These are phyloP conservation scores for Aspergillus sclerotialis DNA, from an alignment of 2,329 filamentous ascomycete genomes.

Conservation along the genomic window DNA sequence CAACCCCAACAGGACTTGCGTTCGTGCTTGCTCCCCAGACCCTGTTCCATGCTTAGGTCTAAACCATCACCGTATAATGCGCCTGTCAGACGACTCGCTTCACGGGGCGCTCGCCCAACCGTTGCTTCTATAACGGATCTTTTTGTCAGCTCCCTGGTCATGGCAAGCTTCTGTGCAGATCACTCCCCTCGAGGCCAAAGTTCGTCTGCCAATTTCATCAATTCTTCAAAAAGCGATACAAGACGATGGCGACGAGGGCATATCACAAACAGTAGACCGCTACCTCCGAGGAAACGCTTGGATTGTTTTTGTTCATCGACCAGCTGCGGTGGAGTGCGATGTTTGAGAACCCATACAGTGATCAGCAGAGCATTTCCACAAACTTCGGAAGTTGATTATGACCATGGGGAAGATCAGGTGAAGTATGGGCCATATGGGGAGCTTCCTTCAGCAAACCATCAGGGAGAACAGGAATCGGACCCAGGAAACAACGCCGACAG, in stretches of 20 bases:
- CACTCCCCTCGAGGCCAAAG: constrained; percentile 35
- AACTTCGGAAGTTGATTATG: constrained; percentile 13
- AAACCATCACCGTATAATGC: constrained; percentile 16
- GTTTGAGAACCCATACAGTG: constrained; percentile 18
- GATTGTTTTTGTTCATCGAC: constrained; percentile 12
- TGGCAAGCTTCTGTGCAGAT: constrained; percentile 45
- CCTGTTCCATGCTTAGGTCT: constrained; percentile 23
- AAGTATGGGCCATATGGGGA: constrained; percentile 1
- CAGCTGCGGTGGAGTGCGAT: constrained; percentile 9
- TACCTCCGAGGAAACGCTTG: constrained; percentile 12
- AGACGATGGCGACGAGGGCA: constrained; percentile 12
- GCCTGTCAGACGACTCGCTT: constrained; percentile 21
- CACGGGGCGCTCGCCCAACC: constrained; percentile 21
- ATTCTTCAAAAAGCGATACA: constrained; percentile 11
- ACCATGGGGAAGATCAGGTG: constrained; percentile 8
- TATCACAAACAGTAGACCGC: constrained; percentile 8
- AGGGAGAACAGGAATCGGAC: not conserved
- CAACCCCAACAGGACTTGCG: constrained; percentile 39
- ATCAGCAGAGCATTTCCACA: constrained; percentile 19
- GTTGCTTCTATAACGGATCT: constrained; percentile 41
- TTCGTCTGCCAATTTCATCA: constrained; percentile 18
- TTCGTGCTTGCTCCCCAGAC: constrained; percentile 14
- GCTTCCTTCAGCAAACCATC: not conserved
- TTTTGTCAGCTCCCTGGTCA: constrained; percentile 48
- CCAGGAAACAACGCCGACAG: not conserved